These are phyloP conservation scores for Akebia trifoliata DNA, from an alignment of 164 flowering plant species.

Conservation along the genomic window DNA sequence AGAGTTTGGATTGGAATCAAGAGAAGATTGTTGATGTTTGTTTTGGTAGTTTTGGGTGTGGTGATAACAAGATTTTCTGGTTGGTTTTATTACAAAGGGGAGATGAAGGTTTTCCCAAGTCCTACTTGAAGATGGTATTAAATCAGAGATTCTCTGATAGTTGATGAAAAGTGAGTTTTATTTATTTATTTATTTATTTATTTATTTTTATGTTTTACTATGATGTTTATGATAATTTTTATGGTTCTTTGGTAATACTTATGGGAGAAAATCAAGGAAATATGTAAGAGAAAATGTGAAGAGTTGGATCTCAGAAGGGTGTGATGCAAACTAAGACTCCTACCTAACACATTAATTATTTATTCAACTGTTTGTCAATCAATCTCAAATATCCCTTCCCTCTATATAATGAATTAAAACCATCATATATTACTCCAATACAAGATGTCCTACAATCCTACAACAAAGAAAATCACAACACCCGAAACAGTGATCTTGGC, in stretches of 20 bases:
- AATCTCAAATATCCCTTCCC: background rate
- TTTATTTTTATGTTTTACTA: too few relatives aligned
- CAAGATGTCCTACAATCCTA: background rate
- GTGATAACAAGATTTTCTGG: constrained; percentile 17
- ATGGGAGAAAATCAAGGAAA: too few relatives aligned
- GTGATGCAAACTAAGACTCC: background rate
- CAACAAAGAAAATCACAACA: constrained; percentile 7
- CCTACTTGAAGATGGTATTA: constrained; percentile 9
- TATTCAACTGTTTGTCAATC: background rate
- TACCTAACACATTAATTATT: background rate
- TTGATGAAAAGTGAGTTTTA: background rate
- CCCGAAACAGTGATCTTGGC: constrained; percentile 2
- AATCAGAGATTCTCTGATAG: background rate
- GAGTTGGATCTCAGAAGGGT: too few relatives aligned
- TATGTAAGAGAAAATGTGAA: too few relatives aligned
- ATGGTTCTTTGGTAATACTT: too few relatives aligned
- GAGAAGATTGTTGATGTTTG: constrained; percentile 18
- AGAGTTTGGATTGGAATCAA: constrained; percentile 9
- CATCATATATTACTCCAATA: constrained; percentile 8
- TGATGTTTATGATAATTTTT: too few relatives aligned
- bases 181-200: too few relatives aligned
- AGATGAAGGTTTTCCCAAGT: background rate
- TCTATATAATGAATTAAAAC: constrained; percentile 3
- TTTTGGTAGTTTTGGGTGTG: constrained; percentile 18
- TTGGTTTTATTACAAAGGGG: background rate